These are phyloP conservation scores for Moricandia arvensis DNA, from an alignment of 345 rosid species.

Conservation along the genomic window DNA sequence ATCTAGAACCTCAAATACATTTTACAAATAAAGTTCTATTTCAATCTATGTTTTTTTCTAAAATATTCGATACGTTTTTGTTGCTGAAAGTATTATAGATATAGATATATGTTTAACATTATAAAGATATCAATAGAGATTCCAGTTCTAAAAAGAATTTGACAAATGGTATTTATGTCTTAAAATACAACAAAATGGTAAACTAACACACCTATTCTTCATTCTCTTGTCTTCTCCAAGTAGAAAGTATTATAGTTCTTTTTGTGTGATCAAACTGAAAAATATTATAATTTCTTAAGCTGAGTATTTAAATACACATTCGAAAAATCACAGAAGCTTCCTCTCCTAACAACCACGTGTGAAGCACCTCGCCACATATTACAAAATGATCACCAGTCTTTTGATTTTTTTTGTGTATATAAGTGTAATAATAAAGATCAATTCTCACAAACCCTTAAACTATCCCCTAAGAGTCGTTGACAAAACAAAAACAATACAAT, in stretches of 20 bases:
- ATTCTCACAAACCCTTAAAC: constrained; percentile 3
- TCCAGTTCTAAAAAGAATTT: too few species aligned
- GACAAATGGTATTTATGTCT: too few species aligned
- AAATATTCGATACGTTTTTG: neutral
- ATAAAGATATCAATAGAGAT: neutral
- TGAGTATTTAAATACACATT: too few species aligned
- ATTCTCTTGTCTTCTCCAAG: too few species aligned
- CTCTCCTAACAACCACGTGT: constrained; percentile 32
- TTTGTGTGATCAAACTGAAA: too few species aligned
- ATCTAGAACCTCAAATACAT: constrained; percentile 12
- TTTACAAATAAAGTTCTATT: constrained; percentile 1
- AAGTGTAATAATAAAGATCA: constrained; percentile 20
- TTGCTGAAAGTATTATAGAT: too few species aligned
- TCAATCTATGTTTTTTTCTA: neutral
- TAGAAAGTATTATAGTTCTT: too few species aligned
- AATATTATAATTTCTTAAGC: too few species aligned
- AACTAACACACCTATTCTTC: too few species aligned
- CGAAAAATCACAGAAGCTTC: constrained; percentile 9
- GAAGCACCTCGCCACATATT: constrained; percentile 29
- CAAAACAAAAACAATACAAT: neutral
- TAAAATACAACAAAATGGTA: too few species aligned
- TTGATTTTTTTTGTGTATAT: neutral
- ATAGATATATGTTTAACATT: neutral
- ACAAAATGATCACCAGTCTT: constrained; percentile 14
- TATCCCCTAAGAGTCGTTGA: constrained; percentile 27